Evolutionary conservation across 2,329 filamentous ascomycete genomes (phyloP).

Genomic region (Stachybotrys elegans): DNA sequence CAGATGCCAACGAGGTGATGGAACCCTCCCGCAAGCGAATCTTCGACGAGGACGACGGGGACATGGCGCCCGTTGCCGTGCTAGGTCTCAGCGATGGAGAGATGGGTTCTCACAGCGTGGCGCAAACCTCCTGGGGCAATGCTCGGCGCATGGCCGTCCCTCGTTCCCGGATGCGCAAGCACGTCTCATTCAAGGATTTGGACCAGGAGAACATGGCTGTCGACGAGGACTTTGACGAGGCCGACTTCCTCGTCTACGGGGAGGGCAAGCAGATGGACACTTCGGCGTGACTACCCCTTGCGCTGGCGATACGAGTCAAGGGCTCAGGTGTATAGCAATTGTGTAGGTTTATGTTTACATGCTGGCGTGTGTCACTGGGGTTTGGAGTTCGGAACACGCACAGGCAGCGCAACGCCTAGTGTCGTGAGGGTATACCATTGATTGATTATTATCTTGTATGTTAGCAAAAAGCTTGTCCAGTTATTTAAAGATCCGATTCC

Average conservation of each 20-base stretch:
- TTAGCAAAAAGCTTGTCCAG: not conserved
- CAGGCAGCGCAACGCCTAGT: no score
- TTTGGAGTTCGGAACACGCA: not conserved
- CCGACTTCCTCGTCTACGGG: conserved; percentile 54
- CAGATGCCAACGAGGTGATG: conserved; percentile 27
- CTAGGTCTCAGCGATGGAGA: conserved; percentile 29
- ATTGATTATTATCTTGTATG: no score
- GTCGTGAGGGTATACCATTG: no score
- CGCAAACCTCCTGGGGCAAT: conserved; percentile 31
- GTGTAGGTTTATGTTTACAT: conserved; percentile 6
- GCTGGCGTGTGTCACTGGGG: not conserved
- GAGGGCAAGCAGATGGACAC: conserved; percentile 35
- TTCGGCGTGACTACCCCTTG: conserved; percentile 4
- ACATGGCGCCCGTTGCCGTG: conserved; percentile 21
- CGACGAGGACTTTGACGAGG: conserved; percentile 62
- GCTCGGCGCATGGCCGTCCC: conserved; percentile 46
- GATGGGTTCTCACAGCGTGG: conserved; percentile 33
- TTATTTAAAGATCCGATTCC: not conserved
- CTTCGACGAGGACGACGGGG: conserved; percentile 39
- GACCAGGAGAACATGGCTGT: conserved; percentile 44
- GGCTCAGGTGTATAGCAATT: not conserved
- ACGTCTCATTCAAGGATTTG: conserved; percentile 11
- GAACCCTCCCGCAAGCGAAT: conserved; percentile 40
- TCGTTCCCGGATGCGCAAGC: conserved; percentile 22
- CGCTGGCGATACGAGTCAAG: not conserved